Percentiles rank a stretch among this genome's conserved stretches.
These are phyloP conservation scores for Hebeloma cylindrosporum DNA, from an alignment of 768 basidiomycete genomes.

Conservation along the genomic window DNA sequence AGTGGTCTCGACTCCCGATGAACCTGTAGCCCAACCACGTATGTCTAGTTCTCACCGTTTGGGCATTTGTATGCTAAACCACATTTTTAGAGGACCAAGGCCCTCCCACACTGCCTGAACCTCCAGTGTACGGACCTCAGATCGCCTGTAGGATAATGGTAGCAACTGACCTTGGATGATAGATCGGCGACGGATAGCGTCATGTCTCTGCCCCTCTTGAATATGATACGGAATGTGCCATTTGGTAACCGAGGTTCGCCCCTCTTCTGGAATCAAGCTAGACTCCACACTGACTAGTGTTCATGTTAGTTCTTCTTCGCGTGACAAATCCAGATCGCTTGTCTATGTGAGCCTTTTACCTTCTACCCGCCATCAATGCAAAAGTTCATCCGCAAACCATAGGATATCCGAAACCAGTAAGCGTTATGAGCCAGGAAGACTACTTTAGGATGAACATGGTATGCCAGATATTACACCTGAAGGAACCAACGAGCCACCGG, in stretches of 20 bases:
- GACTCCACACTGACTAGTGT: slow-evolving; percentile 1
- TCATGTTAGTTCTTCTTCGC: slow-evolving; percentile 35
- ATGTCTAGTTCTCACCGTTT: slow-evolving; percentile 3
- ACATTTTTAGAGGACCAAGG: neutral
- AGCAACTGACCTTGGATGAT: slow-evolving; percentile 11
- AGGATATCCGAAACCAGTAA: slow-evolving; percentile 25
- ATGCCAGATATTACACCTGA: slow-evolving; percentile 5
- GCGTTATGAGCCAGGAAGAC: neutral
- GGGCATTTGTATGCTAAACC: too few relatives aligned
- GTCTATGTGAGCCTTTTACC: slow-evolving; percentile 32
- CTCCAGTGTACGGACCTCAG: slow-evolving; percentile 24
- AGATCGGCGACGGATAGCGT: slow-evolving; percentile 48
- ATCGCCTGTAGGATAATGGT: slow-evolving; percentile 5
- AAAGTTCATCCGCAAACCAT: slow-evolving; percentile 11
- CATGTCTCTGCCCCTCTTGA: slow-evolving; percentile 48
- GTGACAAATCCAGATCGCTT: slow-evolving; percentile 42
- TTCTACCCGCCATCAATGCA: neutral
- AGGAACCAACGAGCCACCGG: slow-evolving; percentile 1
- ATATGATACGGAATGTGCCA: slow-evolving; percentile 47
- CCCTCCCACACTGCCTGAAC: slow-evolving; percentile 21
- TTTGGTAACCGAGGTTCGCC: slow-evolving; percentile 44
- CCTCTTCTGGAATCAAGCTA: slow-evolving; percentile 6
- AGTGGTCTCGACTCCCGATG: slow-evolving; percentile 18
- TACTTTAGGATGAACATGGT: neutral
- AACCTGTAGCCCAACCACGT: slow-evolving; percentile 15